Conservation (phyloP, 495 filamentous ascomycete species). For the Astrothelium macrocarpum region DNA sequence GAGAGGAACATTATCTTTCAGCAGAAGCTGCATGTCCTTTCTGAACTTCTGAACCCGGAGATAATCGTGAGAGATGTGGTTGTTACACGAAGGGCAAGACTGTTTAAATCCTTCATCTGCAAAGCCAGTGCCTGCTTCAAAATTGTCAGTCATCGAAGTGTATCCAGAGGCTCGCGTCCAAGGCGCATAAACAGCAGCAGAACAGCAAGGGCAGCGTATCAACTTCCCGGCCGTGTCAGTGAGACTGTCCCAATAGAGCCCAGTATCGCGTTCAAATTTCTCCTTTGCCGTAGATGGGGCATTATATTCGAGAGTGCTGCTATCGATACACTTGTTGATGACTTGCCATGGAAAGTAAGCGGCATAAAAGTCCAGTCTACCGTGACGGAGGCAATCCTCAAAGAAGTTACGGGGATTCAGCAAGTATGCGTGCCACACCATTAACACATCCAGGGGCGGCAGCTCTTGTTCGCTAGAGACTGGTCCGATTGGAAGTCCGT, state of each 20-base stretch:
- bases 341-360: constrained; percentile 63
- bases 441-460: constrained; percentile 55
- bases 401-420: constrained; percentile 70
- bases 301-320: constrained; percentile 50
- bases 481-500: constrained; percentile 2
- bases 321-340: constrained; percentile 50
- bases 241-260: constrained; percentile 49
- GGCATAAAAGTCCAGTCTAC: constrained; percentile 50
- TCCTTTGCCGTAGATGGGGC: constrained; percentile 37
- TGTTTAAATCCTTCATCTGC: constrained; percentile 50
- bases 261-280: constrained; percentile 43
- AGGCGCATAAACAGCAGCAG: constrained; percentile 34
- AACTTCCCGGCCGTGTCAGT: constrained; percentile 40
- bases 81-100: constrained; percentile 22
- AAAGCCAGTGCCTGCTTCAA: constrained; percentile 40
- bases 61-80: constrained; percentile 35
- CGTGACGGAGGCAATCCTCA: constrained; percentile 64
- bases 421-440: constrained; percentile 87
- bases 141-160: not conserved
- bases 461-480: constrained; percentile 4
- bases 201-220: constrained; percentile 51
- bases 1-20: constrained; percentile 42
- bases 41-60: constrained; percentile 50
- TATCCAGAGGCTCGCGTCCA: constrained; percentile 47
- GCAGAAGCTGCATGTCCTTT: constrained; percentile 40